Base-by-base conservation (phyloP, 257 asterid genomes). In the Fraxinus anomala region DNA sequence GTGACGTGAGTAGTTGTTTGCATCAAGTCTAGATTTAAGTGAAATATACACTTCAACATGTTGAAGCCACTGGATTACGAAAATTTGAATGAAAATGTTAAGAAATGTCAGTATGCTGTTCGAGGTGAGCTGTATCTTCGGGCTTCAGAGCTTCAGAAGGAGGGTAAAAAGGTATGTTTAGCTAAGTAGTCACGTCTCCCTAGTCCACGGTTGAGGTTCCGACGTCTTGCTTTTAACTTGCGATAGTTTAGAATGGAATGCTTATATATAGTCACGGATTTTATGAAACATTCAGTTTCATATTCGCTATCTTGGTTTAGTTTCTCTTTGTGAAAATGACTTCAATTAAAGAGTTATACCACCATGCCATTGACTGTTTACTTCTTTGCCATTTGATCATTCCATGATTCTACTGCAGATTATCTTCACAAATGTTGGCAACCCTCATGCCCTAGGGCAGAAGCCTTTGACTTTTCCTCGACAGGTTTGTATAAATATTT, bases 61-160 rank as follows among this genome's bases (percentile, higher is more conserved):
- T 23, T 91, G 69, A 92, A 83, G 87, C 79, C 98, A 75, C 63
- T 96, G 84, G 97, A 96, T 82, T 94, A 91, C 54, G 98, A 96
- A 63, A 94, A 92, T 77, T 80, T 96, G 95, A 96, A 94, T 65
- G 97, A 93, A 83, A 96, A 96, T 79, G 95, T 96, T 63, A 94
- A 96, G 93, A 93, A 89, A 84, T 92, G 97, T 70, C 98, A 96
- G 82, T 96, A 96, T 83, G 98, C 99, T 74, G 98, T 96, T 80
- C 90, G 99, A 75, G 99, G 99, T 24, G 99, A 96, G 90, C 92
- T 96, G 82, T 96, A 96, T 87, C 99, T 96, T 77, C 97, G 97
- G 59, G 99, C 99, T 82, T 90, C 99, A 76, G 98, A 96, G 87
- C 97, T 96, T 88, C 99, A 96, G 87, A 96, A 92, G 85, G 97